phyloP scores from a whole-genome alignment of 139 green algal species.

The Micractinium conductrix region DNA sequence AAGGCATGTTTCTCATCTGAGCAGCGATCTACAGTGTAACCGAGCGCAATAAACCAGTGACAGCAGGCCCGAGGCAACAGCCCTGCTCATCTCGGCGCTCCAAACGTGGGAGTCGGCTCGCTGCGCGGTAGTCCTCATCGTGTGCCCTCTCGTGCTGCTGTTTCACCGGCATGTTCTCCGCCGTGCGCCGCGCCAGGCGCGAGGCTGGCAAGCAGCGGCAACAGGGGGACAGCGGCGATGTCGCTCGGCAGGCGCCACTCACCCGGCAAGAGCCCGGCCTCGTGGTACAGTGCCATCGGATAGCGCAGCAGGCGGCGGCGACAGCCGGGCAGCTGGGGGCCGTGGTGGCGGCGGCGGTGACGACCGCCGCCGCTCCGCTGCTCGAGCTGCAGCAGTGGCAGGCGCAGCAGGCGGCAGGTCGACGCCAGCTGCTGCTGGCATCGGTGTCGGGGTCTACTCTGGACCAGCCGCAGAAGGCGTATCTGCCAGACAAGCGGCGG shows the following conservation, averaged over 20 bases:
- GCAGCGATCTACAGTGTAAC: too few species aligned
- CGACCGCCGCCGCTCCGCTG: not conserved
- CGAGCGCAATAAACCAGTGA: too few species aligned
- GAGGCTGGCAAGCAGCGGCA: not conserved
- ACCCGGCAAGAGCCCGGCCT: too few species aligned
- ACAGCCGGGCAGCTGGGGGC: not conserved
- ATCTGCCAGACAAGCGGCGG: constrained; percentile 23
- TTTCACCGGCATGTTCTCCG: not conserved
- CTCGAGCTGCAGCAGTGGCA: not conserved
- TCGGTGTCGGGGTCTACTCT: constrained; percentile 13
- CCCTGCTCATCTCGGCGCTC: too few species aligned
- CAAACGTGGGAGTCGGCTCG: too few species aligned
- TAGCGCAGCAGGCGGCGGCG: not conserved
- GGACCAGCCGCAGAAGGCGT: constrained; percentile 13
- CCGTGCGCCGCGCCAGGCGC: not conserved
- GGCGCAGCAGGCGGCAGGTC: not conserved
- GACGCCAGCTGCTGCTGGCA: constrained; percentile 22
- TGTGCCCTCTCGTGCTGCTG: too few species aligned
- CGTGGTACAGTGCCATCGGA: not conserved
- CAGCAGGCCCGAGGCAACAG: too few species aligned
- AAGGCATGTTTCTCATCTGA: too few species aligned
- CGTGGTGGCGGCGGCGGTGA: not conserved
- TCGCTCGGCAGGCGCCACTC: not conserved
- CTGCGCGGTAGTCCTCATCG: too few species aligned
- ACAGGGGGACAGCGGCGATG: not conserved